Conservation (phyloP, 2,329 filamentous ascomycete genomes). For the Helotiales sp. region DNA sequence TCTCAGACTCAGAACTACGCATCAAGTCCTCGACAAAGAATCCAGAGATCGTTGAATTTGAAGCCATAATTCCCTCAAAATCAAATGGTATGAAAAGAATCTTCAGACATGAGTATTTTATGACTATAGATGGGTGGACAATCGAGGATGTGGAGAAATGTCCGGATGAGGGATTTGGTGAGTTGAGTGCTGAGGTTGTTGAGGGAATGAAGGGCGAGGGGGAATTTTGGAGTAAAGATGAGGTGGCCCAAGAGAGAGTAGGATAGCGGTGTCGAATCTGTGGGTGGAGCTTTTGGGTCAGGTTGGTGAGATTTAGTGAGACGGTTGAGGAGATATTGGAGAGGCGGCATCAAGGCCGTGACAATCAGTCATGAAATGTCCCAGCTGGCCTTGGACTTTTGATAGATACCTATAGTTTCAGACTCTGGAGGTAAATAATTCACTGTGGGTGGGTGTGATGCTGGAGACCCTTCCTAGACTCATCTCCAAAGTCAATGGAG, state of each 20-base stretch:
- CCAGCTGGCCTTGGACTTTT: no score
- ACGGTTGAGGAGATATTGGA: neutral
- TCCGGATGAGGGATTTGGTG: neutral
- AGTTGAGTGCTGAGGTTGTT: neutral
- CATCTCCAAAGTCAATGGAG: no score
- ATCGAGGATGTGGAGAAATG: neutral
- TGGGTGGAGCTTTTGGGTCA: neutral
- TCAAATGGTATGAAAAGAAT: neutral
- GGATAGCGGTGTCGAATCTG: neutral
- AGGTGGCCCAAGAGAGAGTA: neutral
- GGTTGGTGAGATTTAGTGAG: neutral
- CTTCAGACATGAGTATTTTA: neutral
- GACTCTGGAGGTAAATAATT: no score
- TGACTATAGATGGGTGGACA: neutral
- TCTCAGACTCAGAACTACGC: no score
- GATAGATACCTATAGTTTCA: no score
- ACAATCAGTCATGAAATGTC: neutral
- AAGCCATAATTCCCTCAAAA: neutral
- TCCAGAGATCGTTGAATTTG: neutral
- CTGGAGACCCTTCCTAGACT: no score
- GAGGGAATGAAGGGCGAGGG: neutral
- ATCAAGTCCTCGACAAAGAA: neutral
- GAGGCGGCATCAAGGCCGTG: neutral
- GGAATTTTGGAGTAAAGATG: neutral
- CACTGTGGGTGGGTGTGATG: no score